These are phyloP conservation scores for Niveomyces coronatus DNA, from an alignment of 2,329 filamentous ascomycete species.

Conservation along the genomic window DNA sequence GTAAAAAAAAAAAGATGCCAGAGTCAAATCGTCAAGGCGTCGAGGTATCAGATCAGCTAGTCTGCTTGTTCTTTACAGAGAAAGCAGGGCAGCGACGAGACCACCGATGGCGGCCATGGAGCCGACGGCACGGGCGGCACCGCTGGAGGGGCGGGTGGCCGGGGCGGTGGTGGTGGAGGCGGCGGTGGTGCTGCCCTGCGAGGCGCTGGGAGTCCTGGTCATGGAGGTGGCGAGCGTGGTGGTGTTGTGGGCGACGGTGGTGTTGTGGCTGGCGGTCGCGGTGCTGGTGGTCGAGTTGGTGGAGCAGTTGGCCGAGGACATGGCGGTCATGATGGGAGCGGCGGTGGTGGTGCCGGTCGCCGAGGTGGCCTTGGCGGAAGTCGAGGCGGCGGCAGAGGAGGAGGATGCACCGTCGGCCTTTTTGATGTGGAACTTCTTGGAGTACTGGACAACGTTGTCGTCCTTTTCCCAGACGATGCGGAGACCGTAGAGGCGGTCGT, in stretches of 20 bases:
- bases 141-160: constrained; percentile 12
- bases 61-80: constrained; percentile 28
- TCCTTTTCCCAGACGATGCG: constrained; percentile 40
- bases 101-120: constrained; percentile 29
- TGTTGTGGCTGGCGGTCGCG: constrained; percentile 16
- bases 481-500: constrained; percentile 44
- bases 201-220: constrained; percentile 11
- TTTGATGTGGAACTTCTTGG: constrained; percentile 47
- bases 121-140: constrained; percentile 24
- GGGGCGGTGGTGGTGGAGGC: constrained; percentile 14
- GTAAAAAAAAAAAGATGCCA: too few species aligned
- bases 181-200: constrained; percentile 17
- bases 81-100: constrained; percentile 30
- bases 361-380: constrained; percentile 9
- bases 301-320: constrained; percentile 11
- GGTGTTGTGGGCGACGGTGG: constrained; percentile 6
- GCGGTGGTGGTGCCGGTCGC: neutral
- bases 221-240: neutral
- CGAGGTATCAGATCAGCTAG: neutral
- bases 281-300: constrained; percentile 17
- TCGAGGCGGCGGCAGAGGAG: constrained; percentile 21
- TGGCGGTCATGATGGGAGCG: neutral
- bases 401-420: constrained; percentile 17
- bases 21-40: too few species aligned
- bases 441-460: constrained; percentile 47